phyloP scores from a whole-genome alignment of 768 basidiomycete species.

The Boletus subcaerulescens region DNA sequence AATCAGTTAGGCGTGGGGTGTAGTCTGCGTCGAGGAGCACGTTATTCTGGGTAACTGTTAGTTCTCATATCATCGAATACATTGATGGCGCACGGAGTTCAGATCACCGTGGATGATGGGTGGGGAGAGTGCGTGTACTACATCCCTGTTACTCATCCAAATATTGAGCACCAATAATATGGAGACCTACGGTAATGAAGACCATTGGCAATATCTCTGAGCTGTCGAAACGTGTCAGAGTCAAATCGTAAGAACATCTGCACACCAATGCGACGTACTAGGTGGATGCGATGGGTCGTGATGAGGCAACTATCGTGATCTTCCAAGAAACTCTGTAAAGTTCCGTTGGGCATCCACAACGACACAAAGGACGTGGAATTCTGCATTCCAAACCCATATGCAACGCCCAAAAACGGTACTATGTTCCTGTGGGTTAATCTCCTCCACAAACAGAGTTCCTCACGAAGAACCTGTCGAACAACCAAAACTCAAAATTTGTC shows the following conservation, averaged over 20 bases:
- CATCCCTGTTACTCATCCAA: background rate
- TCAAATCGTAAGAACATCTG: too few species aligned
- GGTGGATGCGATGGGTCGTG: background rate
- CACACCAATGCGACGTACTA: background rate
- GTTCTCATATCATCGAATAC: background rate
- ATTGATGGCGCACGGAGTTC: background rate
- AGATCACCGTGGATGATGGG: conserved; percentile 15
- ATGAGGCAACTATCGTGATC: background rate
- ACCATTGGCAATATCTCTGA: conserved; percentile 13
- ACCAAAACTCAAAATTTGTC: too few species aligned
- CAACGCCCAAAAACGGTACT: conserved; percentile 25
- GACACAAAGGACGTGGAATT: conserved; percentile 25
- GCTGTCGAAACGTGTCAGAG: background rate
- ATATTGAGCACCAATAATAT: background rate
- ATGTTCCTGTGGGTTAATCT: conserved; percentile 21
- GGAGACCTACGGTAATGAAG: conserved; percentile 8
- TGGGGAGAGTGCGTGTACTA: conserved; percentile 5
- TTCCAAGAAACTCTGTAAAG: conserved; percentile 19
- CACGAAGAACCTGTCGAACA: conserved; percentile 7
- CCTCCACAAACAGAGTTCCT: conserved; percentile 26
- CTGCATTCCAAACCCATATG: conserved; percentile 22
- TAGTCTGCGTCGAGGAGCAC: conserved; percentile 16
- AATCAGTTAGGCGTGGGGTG: conserved; percentile 42
- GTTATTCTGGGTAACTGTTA: conserved; percentile 8
- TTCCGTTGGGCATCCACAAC: conserved; percentile 29